Conservation (phyloP, 1,139 yeast species). For the Geotrichum citri-aurantii region DNA sequence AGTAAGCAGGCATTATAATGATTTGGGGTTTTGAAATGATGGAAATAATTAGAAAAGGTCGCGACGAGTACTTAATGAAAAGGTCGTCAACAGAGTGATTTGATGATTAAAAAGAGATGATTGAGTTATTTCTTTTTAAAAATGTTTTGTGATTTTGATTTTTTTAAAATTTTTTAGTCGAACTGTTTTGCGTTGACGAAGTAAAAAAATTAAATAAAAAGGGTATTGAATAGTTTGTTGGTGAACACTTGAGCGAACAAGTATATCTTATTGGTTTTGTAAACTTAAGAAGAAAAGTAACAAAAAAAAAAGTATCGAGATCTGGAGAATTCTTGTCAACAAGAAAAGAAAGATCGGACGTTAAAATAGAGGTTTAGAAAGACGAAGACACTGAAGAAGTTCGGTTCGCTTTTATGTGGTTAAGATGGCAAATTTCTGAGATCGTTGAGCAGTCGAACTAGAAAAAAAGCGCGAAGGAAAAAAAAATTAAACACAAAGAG, state of each 20-base stretch:
- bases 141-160: not conserved
- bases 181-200: not conserved
- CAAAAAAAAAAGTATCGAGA: not conserved
- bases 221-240: not conserved
- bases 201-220: not conserved
- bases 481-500: not conserved
- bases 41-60: not conserved
- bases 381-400: not conserved
- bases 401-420: not conserved
- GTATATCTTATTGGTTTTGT: not conserved
- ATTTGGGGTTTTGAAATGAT: not conserved
- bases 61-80: slow-evolving; percentile 27
- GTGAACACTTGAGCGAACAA: not conserved
- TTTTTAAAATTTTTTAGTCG: not conserved
- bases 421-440: not conserved
- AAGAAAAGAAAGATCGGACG: not conserved
- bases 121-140: not conserved
- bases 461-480: not conserved
- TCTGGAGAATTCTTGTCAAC: not conserved
- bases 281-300: not conserved
- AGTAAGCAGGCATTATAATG: slow-evolving; percentile 25
- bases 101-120: not conserved
- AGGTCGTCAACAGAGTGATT: slow-evolving; percentile 23
- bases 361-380: not conserved
- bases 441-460: not conserved